Conservation (phyloP, 2,329 filamentous ascomycete genomes). For the Fusarium sp. region DNA sequence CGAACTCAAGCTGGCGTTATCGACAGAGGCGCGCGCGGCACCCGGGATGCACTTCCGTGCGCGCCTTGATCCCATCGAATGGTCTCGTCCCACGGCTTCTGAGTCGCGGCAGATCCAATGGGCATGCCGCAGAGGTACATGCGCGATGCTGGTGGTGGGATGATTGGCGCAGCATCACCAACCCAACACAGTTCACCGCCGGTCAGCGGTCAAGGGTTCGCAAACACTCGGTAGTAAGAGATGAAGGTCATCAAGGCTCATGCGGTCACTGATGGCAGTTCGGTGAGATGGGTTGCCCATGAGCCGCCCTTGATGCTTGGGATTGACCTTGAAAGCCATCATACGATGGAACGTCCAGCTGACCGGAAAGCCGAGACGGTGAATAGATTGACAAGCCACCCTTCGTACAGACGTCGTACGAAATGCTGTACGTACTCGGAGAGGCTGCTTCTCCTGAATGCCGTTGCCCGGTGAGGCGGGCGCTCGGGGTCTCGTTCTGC, state of each 20-base stretch:
- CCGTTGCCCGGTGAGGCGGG: conserved; percentile 11
- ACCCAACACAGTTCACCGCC: conserved; percentile 35
- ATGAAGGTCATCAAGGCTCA: neutral
- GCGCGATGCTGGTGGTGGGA: conserved; percentile 31
- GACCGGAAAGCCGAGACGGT: conserved; percentile 38
- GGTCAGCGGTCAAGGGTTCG: conserved; percentile 30
- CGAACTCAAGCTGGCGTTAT: conserved; percentile 9
- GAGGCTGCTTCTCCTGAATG: conserved; percentile 9
- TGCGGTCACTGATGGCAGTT: conserved; percentile 15
- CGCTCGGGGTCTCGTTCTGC: neutral
- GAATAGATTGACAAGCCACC: conserved; percentile 36
- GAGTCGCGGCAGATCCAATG: conserved; percentile 25
- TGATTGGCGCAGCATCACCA: conserved; percentile 29
- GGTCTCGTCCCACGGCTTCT: conserved; percentile 19
- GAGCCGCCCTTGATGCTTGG: conserved; percentile 1
- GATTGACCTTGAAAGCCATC: conserved; percentile 30
- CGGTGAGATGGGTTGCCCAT: conserved; percentile 12
- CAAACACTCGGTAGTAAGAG: conserved; percentile 5
- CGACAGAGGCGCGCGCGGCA: conserved; percentile 19
- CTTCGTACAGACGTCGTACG: conserved; percentile 32
- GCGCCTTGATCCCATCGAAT: conserved; percentile 8
- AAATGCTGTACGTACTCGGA: conserved; percentile 31
- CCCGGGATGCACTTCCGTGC: conserved; percentile 22
- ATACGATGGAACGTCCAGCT: conserved; percentile 37
- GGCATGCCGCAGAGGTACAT: conserved; percentile 23